Percentiles rank a stretch among this genome's conserved stretches.
phyloP scores from a whole-genome alignment of 164 flowering plant genomes.

The Echeveria elegans region DNA sequence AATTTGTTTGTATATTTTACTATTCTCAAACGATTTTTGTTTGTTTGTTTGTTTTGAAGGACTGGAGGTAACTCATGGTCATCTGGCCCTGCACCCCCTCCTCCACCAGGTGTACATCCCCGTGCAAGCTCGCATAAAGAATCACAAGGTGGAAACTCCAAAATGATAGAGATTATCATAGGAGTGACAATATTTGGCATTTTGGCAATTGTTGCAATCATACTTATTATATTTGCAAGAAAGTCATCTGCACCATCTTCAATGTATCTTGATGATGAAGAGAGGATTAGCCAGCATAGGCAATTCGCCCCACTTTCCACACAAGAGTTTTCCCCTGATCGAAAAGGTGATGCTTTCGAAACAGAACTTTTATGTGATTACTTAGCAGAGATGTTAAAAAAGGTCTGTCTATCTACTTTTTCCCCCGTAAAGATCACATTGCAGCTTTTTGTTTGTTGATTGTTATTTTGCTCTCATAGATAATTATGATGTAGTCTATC shows the following conservation, averaged over 20 bases:
- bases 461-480: too few relatives aligned
- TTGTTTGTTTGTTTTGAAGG: conserved; percentile 21
- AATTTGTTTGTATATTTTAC: not conserved
- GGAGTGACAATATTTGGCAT: conserved; percentile 34
- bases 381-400: not conserved
- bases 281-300: conserved; percentile 30
- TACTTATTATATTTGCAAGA: conserved; percentile 30
- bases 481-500: too few relatives aligned
- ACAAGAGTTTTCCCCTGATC: conserved; percentile 30
- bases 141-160: conserved; percentile 15
- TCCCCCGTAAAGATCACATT: not conserved
- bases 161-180: conserved; percentile 28
- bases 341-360: conserved; percentile 31
- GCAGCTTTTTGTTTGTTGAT: not conserved
- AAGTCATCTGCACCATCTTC: conserved; percentile 32
- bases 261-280: conserved; percentile 52
- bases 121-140: conserved; percentile 7
- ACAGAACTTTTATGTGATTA: not conserved
- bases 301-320: conserved; percentile 47
- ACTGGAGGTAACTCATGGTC: conserved; percentile 77
- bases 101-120: conserved; percentile 26
- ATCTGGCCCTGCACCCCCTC: conserved; percentile 46
- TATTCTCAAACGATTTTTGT: conserved; percentile 12
- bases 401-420: not conserved
- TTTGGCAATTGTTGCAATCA: conserved; percentile 26